Evolutionary conservation across 1,284 basidiomycete genomes (phyloP).

Genomic region (Ganoderma lucidum): DNA sequence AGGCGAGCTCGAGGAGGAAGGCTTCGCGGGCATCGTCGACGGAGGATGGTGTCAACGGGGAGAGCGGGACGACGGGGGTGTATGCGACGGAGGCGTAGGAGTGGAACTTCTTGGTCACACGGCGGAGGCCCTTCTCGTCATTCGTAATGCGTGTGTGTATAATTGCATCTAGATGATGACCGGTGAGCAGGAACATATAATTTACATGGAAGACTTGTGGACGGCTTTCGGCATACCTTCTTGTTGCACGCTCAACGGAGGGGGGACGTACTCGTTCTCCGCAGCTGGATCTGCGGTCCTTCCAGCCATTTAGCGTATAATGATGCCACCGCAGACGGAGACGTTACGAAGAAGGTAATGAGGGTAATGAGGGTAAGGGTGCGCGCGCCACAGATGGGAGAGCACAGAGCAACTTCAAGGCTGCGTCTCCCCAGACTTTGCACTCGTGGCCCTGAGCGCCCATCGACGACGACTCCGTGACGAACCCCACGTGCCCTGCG

Average conservation of each 20-base stretch:
- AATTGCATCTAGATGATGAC: conserved; percentile 63
- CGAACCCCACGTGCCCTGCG: conserved; percentile 19
- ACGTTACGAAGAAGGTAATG: background rate
- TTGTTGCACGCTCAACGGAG: conserved; percentile 67
- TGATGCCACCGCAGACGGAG: background rate
- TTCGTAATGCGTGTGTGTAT: conserved; percentile 80
- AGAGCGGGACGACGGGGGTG: conserved; percentile 51
- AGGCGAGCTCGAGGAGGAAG: conserved; percentile 76
- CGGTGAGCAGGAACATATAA: background rate
- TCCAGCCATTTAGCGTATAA: background rate
- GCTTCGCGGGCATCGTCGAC: conserved; percentile 79
- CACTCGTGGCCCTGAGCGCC: background rate
- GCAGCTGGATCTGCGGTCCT: conserved; percentile 12
- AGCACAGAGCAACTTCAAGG: background rate
- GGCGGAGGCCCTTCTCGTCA: conserved; percentile 66
- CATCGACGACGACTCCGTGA: conserved; percentile 10
- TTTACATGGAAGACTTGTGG: background rate
- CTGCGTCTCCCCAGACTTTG: background rate
- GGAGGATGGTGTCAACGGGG: conserved; percentile 46
- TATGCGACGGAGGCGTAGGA: conserved; percentile 68
- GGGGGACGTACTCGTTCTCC: conserved; percentile 40
- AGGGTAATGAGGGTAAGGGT: background rate
- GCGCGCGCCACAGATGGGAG: background rate
- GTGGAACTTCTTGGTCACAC: conserved; percentile 82
- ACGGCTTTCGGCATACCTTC: conserved; percentile 56